A percentile compares a stretch with the other conserved stretches of the same genome.
Conservation (phyloP, 768 basidiomycete genomes). For the Ramaria sp. region DNA sequence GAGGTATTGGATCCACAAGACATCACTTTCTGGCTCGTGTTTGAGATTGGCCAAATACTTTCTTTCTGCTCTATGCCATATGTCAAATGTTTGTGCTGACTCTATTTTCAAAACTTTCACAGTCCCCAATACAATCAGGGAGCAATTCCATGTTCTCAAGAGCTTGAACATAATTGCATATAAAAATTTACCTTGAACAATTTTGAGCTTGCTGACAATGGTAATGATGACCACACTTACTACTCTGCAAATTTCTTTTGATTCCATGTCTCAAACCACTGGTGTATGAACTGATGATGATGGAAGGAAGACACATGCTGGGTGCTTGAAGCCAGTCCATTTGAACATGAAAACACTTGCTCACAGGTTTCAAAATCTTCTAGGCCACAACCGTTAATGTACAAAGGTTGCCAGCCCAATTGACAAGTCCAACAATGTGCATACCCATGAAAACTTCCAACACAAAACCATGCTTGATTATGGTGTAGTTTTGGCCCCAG, state of each 20-base stretch:
- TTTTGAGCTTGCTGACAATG: background rate
- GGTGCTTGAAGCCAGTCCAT: constrained; percentile 15
- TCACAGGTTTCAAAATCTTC: constrained; percentile 21
- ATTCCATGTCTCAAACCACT: no score
- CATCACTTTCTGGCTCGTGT: no score
- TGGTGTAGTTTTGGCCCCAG: background rate
- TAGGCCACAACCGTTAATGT: constrained; percentile 17
- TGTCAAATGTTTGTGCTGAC: no score
- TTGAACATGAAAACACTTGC: constrained; percentile 18
- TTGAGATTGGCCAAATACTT: no score
- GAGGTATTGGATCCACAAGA: no score
- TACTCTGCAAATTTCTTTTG: constrained; percentile 14
- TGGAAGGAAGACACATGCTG: constrained; percentile 18
- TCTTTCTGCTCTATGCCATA: no score
- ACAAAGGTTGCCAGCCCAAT: constrained; percentile 19
- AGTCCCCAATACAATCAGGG: no score
- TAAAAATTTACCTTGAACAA: background rate
- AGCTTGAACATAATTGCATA: background rate
- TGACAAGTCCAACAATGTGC: constrained; percentile 23
- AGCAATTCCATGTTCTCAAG: no score
- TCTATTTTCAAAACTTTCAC: no score
- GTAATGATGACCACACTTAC: constrained; percentile 9
- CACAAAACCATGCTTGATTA: constrained; percentile 8
- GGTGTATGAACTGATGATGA: constrained; percentile 20
- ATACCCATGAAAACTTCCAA: constrained; percentile 27